phyloP scores from a whole-genome alignment of 2,329 filamentous ascomycete species.

The Aureobasidium namibiae region DNA sequence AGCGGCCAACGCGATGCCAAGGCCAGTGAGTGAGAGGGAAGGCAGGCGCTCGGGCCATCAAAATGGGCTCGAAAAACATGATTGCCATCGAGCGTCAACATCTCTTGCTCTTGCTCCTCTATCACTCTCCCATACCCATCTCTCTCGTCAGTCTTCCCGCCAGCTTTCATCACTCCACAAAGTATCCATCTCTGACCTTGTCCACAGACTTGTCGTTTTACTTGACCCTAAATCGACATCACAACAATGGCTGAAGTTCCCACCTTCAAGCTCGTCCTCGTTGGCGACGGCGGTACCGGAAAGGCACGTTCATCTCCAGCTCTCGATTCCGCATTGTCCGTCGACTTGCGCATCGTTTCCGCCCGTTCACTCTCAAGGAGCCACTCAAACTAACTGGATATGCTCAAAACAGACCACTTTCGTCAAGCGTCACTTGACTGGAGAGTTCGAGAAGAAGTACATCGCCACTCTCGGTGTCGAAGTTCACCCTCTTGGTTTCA shows the following conservation, averaged over 20 bases:
- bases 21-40: background rate
- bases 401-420: conserved; percentile 73
- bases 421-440: conserved; percentile 99
- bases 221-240: background rate
- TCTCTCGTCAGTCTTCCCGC: background rate
- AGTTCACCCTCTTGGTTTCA: conserved; percentile 96
- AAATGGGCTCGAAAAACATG: background rate
- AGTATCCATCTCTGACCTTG: background rate
- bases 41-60: background rate
- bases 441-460: conserved; percentile 99
- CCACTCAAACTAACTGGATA: conserved; percentile 2
- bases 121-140: background rate
- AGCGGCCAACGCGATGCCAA: conserved; percentile 5
- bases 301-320: conserved; percentile 59
- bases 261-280: conserved; percentile 99
- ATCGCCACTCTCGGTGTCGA: conserved; percentile 99
- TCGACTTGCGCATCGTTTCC: background rate
- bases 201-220: background rate
- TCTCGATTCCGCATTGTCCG: conserved; percentile 4
- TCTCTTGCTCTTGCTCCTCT: background rate
- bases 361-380: background rate
- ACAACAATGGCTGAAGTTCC: conserved; percentile 60
- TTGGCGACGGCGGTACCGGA: conserved; percentile 97
- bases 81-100: background rate
- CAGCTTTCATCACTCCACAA: background rate